Evolutionary conservation across 148 eudicot species (phyloP), one percentile per base, ranked within the genome.

Genomic region (Amaranthus palmeri): DNA sequence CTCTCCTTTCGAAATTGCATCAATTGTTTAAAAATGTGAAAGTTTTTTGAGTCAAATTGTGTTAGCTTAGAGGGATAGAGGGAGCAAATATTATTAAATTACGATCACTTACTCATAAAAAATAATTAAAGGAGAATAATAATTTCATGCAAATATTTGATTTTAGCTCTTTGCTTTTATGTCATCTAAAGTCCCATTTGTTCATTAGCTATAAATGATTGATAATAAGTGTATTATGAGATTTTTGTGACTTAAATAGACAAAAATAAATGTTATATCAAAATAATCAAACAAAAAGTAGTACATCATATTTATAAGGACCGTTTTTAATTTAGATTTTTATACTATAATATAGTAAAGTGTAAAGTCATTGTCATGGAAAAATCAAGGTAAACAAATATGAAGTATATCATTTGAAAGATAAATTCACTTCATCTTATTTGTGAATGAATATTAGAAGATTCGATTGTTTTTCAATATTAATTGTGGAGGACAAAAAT

Each of bases 131-230:
- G n/a, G n/a, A n/a, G n/a, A n/a, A 25, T 25, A 25, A 25, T 25
- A 25, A 25, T 25, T 25, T 25, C 36, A 25, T 25, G 36, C 36
- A 25, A 51, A 41, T 45, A 57, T 57, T 58, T 51, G 43, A 25
- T 59, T 50, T 49, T 41, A 65, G 51, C 25, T 52, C 11, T 15
- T 67, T 6, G 49, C 18, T 59, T 15, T 9, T 15, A 49, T 67
- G 25, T 54, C 10, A 18, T 52, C 72, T 66, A 42, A 75, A 59
- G n/a, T 47, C 62, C 53, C 4, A 65, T 25, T 25, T 25, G 47
- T 53, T 18, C 2, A 25, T 25, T 11, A 65, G 68, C 42, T 40
- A 7, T 18, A 3, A 5, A 17, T 10, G 8, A 18, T 3, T 5
- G 9, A 25, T 25, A 25, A 25, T 25, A 8, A 9, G 8, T 58